Conservation (phyloP, 208 protist species). For the Acanthamoeba divionensis region DNA sequence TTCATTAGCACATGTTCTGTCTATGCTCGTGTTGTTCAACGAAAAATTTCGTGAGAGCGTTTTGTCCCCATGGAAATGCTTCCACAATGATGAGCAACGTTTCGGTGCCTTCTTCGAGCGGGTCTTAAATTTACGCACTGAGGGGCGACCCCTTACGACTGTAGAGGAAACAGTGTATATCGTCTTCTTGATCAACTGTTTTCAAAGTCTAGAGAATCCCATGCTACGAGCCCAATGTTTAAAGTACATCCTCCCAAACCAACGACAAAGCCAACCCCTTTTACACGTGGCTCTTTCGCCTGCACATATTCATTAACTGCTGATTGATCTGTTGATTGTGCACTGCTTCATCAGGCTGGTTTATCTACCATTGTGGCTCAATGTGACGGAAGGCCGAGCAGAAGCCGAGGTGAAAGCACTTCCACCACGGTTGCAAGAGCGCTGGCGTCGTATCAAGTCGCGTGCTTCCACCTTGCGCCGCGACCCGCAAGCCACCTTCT, state of each 20-base stretch:
- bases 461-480: neutral
- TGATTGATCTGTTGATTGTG: constrained; percentile 5
- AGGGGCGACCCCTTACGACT: neutral
- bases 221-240: constrained; percentile 57
- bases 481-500: neutral
- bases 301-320: neutral
- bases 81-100: neutral
- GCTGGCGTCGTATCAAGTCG: neutral
- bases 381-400: neutral
- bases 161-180: neutral
- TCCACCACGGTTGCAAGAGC: neutral
- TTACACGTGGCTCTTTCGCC: neutral
- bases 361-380: neutral
- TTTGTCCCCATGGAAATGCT: neutral
- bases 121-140: neutral
- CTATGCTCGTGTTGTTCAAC: constrained; percentile 72
- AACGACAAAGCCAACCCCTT: neutral
- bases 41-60: constrained; percentile 61
- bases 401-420: neutral
- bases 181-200: constrained; percentile 66
- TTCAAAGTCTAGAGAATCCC: constrained; percentile 64
- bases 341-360: neutral
- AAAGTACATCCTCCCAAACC: neutral
- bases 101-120: constrained; percentile 60
- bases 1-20: constrained; percentile 35